Evolutionary conservation across 2,329 filamentous ascomycete species (phyloP).

Genomic region (Pseudocercospora cruenta): DNA sequence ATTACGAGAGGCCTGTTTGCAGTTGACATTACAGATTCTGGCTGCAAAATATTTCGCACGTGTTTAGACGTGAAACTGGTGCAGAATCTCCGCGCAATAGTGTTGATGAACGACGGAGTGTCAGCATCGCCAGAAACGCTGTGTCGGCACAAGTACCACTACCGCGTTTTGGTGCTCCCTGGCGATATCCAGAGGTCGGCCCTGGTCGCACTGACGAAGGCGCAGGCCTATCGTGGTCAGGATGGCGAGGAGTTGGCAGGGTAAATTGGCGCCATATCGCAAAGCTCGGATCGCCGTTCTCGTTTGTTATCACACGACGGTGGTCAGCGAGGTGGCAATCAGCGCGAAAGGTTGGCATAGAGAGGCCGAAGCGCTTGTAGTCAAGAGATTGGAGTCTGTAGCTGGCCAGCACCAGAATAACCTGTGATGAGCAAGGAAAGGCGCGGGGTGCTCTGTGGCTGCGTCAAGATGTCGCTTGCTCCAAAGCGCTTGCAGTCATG

Average conservation of each 20-base stretch:
- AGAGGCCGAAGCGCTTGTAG: no score
- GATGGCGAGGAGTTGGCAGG: conserved; percentile 1
- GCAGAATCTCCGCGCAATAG: background rate
- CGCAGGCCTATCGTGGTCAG: background rate
- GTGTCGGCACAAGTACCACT: background rate
- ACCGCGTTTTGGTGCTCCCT: background rate
- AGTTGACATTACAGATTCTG: background rate
- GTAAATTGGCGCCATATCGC: background rate
- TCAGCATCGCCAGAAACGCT: background rate
- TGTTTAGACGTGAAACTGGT: background rate
- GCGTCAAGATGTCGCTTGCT: no score
- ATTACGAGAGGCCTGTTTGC: background rate
- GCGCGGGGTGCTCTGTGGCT: no score
- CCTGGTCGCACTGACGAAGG: background rate
- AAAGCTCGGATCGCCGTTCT: background rate
- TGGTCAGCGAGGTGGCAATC: background rate
- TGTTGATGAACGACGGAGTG: background rate
- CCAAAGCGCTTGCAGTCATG: no score
- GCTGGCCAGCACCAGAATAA: no score
- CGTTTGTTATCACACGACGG: background rate
- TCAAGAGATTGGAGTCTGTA: no score
- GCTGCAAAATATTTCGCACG: background rate
- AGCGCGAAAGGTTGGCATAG: background rate
- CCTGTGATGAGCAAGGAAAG: no score
- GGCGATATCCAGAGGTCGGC: background rate